Evolutionary conservation across 164 flowering plant genomes (phyloP).

Genomic region (Magnolia kwangsiensis): DNA sequence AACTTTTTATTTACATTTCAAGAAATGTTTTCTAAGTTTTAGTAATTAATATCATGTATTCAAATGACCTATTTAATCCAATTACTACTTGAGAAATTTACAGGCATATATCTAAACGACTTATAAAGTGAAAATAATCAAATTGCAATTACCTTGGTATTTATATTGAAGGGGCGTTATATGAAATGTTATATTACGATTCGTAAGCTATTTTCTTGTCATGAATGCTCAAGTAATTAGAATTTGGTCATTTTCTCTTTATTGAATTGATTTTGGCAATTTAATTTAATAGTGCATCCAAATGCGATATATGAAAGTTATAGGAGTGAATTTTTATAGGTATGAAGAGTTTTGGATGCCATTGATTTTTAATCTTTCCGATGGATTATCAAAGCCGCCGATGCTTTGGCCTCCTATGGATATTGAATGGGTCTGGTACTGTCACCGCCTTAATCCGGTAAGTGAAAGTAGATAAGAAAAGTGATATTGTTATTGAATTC

Average conservation of each 20-base stretch:
- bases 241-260: no score
- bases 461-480: neutral
- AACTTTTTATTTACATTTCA: neutral
- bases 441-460: slow-evolving; percentile 87
- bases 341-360: slow-evolving; percentile 97
- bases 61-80: no score
- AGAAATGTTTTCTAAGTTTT: neutral
- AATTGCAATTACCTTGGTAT: no score
- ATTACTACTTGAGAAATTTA: no score
- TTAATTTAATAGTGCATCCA: neutral
- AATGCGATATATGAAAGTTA: slow-evolving; percentile 44
- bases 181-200: no score
- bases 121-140: no score
- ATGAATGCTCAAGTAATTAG: no score
- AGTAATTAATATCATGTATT: no score
- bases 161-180: no score
- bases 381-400: slow-evolving; percentile 34
- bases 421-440: slow-evolving; percentile 92
- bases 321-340: slow-evolving; percentile 33
- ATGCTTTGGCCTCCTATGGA: slow-evolving; percentile 84
- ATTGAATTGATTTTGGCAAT: no score
- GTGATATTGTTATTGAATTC: neutral
- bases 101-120: no score
- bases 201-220: no score
- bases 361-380: slow-evolving; percentile 55